phyloP scores from a whole-genome alignment of 495 filamentous ascomycete genomes.

The Stereocaulon alpinum region DNA sequence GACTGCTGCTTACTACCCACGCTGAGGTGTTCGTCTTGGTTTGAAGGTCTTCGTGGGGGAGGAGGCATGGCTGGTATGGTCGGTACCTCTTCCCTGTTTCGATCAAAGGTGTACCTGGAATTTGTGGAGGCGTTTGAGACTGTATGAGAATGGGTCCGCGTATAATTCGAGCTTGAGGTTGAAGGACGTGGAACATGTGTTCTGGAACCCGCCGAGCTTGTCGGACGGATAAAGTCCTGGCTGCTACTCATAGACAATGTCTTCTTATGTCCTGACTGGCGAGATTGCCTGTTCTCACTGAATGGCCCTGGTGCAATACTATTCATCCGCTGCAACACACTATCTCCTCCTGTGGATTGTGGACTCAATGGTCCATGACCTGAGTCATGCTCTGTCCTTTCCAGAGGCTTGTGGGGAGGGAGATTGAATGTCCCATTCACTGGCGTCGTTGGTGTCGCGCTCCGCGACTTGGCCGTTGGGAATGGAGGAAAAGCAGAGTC shows the following conservation, averaged over 20 bases:
- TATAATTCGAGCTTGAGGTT: conserved; percentile 16
- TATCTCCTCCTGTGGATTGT: conserved; percentile 27
- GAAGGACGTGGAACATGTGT: conserved; percentile 21
- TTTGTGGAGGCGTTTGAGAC: conserved; percentile 18
- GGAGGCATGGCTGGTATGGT: conserved; percentile 11
- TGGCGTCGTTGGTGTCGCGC: conserved; percentile 28
- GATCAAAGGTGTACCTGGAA: conserved; percentile 10
- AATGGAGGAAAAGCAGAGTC: conserved; percentile 55
- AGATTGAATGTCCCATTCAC: conserved; percentile 21
- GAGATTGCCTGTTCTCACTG: conserved; percentile 23
- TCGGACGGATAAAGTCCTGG: conserved; percentile 18
- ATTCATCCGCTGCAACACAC: conserved; percentile 50
- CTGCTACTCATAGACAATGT: conserved; percentile 24
- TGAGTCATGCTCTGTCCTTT: neutral
- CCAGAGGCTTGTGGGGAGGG: conserved; percentile 22
- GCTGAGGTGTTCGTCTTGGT: neutral
- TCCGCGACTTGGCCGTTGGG: conserved; percentile 38
- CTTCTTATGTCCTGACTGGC: conserved; percentile 24
- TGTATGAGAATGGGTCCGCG: conserved; percentile 19
- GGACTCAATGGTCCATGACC: conserved; percentile 36
- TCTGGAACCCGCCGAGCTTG: conserved; percentile 9
- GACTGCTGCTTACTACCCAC: conserved; percentile 37
- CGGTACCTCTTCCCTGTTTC: conserved; percentile 14
- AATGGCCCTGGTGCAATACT: conserved; percentile 59
- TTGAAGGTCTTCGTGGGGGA: conserved; percentile 6